Conservation (phyloP, 345 rosid species). For the Dipteronia sinensis region DNA sequence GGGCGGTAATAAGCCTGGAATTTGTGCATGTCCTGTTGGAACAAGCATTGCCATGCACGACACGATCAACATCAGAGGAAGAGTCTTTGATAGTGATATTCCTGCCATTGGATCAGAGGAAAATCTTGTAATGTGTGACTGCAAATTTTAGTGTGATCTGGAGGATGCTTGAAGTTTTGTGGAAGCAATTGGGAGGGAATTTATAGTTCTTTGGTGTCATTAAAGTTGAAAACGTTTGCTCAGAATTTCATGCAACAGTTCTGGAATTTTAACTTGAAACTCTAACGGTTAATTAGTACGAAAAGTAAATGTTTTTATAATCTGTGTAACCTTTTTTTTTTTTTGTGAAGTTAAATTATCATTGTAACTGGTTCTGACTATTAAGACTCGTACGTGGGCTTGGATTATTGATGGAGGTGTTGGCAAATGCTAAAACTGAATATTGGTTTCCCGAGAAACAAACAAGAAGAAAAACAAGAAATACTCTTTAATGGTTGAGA, state of each 20-base stretch:
- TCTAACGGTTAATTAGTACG: not conserved
- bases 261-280: not conserved
- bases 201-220: not conserved
- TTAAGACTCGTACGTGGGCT: no score
- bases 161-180: not conserved
- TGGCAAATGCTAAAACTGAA: no score
- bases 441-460: no score
- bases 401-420: no score
- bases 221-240: not conserved
- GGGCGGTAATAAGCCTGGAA: not conserved
- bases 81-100: not conserved
- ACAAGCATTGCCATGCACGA: conserved; percentile 1
- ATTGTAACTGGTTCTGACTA: not conserved
- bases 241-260: not conserved
- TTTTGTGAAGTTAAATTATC: no score
- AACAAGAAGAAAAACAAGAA: no score
- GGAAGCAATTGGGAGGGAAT: not conserved
- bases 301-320: no score
- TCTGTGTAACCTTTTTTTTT: no score
- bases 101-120: not conserved
- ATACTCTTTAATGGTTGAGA: no score
- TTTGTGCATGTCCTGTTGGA: not conserved
- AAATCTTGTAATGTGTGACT: no score
- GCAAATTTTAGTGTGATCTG: no score
- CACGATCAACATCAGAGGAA: not conserved